Base-by-base conservation (phyloP, 2,329 filamentous ascomycete genomes). In the Ascochyta koolunga region DNA sequence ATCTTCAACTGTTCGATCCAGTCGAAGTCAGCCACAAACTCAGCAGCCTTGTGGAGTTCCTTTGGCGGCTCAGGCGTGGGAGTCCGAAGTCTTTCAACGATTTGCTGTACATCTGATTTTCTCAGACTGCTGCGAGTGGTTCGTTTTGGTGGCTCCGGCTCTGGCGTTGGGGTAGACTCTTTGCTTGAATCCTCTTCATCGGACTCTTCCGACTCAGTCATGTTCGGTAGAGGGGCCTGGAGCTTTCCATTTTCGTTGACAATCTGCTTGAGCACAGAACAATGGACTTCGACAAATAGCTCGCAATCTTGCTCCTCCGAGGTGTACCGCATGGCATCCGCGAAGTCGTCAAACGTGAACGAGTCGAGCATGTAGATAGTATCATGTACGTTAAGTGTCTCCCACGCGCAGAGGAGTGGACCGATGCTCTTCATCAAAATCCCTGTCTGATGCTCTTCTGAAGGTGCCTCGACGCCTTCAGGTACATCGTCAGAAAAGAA, bases 351-450 rank as follows among this genome's bases (percentile, higher is more conserved):
- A 67, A 98, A 96, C 0, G 93, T 98, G 70, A 99, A 99, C 0
- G 93, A 98, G 74, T 99, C 95, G 22, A 99, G 82, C 68, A 91
- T 86, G 70, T 96, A 96, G 16, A 97, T 89, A 68, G 96, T 91
- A 69, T 92, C 96, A 71, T 97, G 97, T n/a, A 99, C 93, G 67
- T 97, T 99, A 29, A 99, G 82, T 0, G 93, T 97, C 66, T 97
- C 92, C 95, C 95, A 99, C 0, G 90, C 91, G 76, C 97, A 93
- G 21, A 99, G 78, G 15, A 98, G 79, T 2, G 86, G 83, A 0
- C 93, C 92, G n/a, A 97, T 85, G 3, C 91, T 93, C 65, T 89
- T 86, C 86, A 93, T 95, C 18, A 87, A 78, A 48, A 98, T 86
- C 33, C 87, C 85, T 37, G 68, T 72, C 50, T 74, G 71, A 22